Conservation (phyloP, 441 rosid genomes). For the Gossypium lobatum region DNA sequence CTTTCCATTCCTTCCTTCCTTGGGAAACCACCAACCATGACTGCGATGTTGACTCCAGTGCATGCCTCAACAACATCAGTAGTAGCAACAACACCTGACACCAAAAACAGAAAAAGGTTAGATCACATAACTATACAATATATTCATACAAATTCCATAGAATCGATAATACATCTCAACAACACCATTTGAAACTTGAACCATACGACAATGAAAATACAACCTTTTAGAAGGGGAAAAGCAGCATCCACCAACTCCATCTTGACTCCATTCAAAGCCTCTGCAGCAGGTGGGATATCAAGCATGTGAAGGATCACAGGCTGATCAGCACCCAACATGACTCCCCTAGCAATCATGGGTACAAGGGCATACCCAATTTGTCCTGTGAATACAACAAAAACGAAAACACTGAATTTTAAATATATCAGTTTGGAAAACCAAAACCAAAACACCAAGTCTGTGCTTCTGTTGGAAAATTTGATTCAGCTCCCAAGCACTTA, state of each 20-base stretch:
- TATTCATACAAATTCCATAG: background rate
- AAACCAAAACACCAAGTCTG: background rate
- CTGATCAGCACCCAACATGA: constrained; percentile 92
- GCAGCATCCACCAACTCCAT: constrained; percentile 96
- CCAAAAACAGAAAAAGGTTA: constrained; percentile 2
- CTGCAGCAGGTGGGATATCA: constrained; percentile 89
- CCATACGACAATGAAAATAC: background rate
- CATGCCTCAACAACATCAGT: constrained; percentile 91
- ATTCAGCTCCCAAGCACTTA: background rate
- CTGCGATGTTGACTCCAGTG: constrained; percentile 76
- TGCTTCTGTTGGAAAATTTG: background rate
- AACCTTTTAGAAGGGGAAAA: constrained; percentile 90
- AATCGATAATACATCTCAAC: too few relatives aligned
- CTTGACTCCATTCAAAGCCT: constrained; percentile 84
- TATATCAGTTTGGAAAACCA: background rate
- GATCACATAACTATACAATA: constrained; percentile 4
- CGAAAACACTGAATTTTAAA: background rate
- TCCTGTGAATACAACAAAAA: constrained; percentile 39
- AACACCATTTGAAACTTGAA: background rate
- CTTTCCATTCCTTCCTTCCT: constrained; percentile 98
- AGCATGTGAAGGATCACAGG: constrained; percentile 98
- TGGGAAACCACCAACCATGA: constrained; percentile 98
- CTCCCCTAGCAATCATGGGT: constrained; percentile 92
- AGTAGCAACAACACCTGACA: constrained; percentile 84
- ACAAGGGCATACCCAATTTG: constrained; percentile 96